Conservation (phyloP, 345 rosid genomes). For the Punica granatum region DNA sequence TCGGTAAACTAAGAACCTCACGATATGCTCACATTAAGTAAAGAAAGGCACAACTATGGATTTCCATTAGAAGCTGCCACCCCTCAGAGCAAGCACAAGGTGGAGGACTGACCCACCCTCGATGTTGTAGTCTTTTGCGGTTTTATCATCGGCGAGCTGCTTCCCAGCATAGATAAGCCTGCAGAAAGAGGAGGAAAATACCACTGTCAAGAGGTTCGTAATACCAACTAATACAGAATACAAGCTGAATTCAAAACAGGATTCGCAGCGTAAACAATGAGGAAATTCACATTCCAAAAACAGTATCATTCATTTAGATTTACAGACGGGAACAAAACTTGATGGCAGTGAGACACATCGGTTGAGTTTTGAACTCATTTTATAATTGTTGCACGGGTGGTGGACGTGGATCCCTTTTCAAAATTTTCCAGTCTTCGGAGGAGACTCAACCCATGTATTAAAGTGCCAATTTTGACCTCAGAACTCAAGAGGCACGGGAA, state of each 20-base stretch:
- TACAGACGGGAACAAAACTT: background rate
- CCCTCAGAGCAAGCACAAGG: constrained; percentile 94
- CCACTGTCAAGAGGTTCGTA: background rate
- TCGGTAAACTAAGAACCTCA: background rate
- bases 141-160: constrained; percentile 95
- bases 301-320: background rate
- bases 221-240: background rate
- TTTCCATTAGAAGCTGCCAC: constrained; percentile 31
- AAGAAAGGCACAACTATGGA: background rate
- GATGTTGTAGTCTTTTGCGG: constrained; percentile 82
- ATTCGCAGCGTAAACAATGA: too few relatives aligned
- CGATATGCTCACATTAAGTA: background rate
- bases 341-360: background rate
- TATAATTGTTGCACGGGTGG: background rate
- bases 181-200: constrained; percentile 9
- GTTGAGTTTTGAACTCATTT: background rate
- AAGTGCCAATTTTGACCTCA: background rate
- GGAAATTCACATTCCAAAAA: background rate
- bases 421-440: background rate
- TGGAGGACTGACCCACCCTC: constrained; percentile 99
- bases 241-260: background rate
- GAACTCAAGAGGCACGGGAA: background rate
- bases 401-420: background rate
- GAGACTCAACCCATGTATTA: background rate
- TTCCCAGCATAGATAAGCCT: constrained; percentile 93